Evolutionary conservation across 108 stramenopile species (phyloP).

Genomic region (Nitzschia putrida): DNA sequence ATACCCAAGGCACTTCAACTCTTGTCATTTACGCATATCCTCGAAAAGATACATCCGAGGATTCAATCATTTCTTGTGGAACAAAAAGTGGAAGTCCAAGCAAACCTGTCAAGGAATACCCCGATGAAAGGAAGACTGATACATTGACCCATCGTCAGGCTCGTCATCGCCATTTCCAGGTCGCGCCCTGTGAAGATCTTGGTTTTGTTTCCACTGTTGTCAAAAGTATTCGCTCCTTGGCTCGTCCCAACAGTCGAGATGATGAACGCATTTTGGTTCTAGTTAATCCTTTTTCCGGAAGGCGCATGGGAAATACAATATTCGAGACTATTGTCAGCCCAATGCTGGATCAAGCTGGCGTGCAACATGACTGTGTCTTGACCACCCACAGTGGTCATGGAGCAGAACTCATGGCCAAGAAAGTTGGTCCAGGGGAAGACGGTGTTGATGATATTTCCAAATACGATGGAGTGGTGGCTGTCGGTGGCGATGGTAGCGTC

Average conservation of each 20-base stretch:
- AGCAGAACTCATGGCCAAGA: conserved; percentile 55
- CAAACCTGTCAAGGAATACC: conserved; percentile 9
- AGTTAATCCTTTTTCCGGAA: conserved; percentile 81
- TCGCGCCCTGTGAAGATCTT: conserved; percentile 72
- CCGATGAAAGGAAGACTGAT: background rate
- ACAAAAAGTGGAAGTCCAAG: conserved; percentile 1
- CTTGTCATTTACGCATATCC: conserved; percentile 68
- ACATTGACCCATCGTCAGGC: conserved; percentile 43
- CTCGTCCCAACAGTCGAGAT: conserved; percentile 15
- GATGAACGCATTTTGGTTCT: conserved; percentile 42
- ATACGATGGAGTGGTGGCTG: conserved; percentile 68
- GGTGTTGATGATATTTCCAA: conserved; percentile 46
- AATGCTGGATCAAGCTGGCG: conserved; percentile 75
- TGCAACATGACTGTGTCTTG: conserved; percentile 57
- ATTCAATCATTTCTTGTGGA: conserved; percentile 31
- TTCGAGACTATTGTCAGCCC: conserved; percentile 55
- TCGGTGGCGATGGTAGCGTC: conserved; percentile 89
- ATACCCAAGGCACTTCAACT: conserved; percentile 47
- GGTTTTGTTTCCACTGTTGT: conserved; percentile 44
- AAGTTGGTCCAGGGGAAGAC: conserved; percentile 26
- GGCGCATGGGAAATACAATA: conserved; percentile 41
- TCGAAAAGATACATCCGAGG: conserved; percentile 30
- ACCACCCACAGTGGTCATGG: conserved; percentile 67
- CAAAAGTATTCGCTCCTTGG: conserved; percentile 49
- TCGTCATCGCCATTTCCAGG: conserved; percentile 46